Evolutionary conservation across 2,329 filamentous ascomycete species (phyloP), one percentile per base, ranked within the genome.

Genomic region (Claviceps humidiphila): DNA sequence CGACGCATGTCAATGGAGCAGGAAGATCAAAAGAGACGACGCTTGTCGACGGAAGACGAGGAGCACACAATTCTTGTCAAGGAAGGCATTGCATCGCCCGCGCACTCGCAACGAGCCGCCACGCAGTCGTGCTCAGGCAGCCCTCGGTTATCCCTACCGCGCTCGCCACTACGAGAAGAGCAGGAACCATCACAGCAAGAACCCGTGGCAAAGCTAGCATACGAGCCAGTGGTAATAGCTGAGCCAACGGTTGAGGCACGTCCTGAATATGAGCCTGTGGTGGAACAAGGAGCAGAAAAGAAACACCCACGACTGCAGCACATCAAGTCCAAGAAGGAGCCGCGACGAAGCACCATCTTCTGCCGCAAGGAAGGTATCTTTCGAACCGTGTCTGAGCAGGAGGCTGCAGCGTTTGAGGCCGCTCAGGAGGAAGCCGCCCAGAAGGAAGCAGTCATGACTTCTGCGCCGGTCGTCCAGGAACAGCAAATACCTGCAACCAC

Each of bases 351-450:
- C 60, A 77, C 75, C 40, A 73, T 82, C 51, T 78, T 84, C 58
- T 75, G 80, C 13, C 78, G 82, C 5, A 74, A 76, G 17, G 74
- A 84, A 60, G 84, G 81, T 47, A 77, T 80, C 51, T 83, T 84
- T 62, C 75, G 77, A 47, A 80, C 79, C 2, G 67, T 82, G 45
- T 78, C 79, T 1, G 73, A 79, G 57, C 68, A 75, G 54, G 75
- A 78, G 53, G 70, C 74, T 11, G 70, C 71, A 17, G 70, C 68
- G 5, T 63, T 74, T 52, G 67, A 72, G 53, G 64, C 26, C 26
- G 26, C 26, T 1, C 26, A 30, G 26, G 8, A 30, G 26, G 26
- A 34, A 34, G 30, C 9, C 30, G 30, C 61, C 0, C 61, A 65
- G 42, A 58, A 62, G 22, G 59, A 61, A 41, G 59, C 57, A 6